These are phyloP conservation scores for Leishmania amazonensis DNA, from an alignment of 208 protist genomes.

Conservation along the genomic window DNA sequence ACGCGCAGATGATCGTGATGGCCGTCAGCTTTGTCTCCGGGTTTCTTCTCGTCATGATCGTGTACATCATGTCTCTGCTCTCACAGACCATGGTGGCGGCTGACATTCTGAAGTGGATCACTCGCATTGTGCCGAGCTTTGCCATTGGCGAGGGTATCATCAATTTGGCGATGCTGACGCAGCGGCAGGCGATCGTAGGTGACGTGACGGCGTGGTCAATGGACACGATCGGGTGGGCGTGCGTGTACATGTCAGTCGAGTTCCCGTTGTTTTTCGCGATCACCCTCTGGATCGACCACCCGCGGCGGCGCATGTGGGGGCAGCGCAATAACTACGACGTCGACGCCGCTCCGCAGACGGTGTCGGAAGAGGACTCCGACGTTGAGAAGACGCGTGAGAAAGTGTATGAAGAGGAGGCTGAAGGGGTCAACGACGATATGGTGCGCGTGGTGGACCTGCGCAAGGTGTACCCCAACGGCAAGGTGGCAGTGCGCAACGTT, in stretches of 20 bases:
- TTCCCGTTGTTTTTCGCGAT: conserved; percentile 39
- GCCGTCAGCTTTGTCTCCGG: conserved; percentile 61
- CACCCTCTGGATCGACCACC: conserved; percentile 52
- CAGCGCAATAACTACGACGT: conserved; percentile 27
- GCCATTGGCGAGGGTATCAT: conserved; percentile 65
- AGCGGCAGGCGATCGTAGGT: conserved; percentile 25
- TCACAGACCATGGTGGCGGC: conserved; percentile 27
- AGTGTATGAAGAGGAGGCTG: conserved; percentile 35
- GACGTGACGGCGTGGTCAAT: conserved; percentile 26
- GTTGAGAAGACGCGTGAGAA: conserved; percentile 44
- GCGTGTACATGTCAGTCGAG: conserved; percentile 55
- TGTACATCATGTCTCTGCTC: conserved; percentile 48
- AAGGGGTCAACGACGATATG: conserved; percentile 39
- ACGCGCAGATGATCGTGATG: conserved; percentile 56
- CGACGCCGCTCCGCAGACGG: conserved; percentile 16
- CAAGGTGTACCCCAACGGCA: conserved; percentile 48
- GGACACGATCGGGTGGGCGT: conserved; percentile 31
- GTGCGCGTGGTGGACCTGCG: conserved; percentile 54
- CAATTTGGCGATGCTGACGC: conserved; percentile 42
- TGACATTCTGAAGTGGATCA: conserved; percentile 36
- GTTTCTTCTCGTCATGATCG: conserved; percentile 54
- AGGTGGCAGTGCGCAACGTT: conserved; percentile 71
- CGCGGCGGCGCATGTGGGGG: conserved; percentile 21
- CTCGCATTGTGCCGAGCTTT: conserved; percentile 55
- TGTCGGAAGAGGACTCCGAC: conserved; percentile 46